A percentile compares a stretch with the other conserved stretches of the same genome.
Evolutionary conservation across 768 basidiomycete species (phyloP).

Genomic region (Podaxis sp.): DNA sequence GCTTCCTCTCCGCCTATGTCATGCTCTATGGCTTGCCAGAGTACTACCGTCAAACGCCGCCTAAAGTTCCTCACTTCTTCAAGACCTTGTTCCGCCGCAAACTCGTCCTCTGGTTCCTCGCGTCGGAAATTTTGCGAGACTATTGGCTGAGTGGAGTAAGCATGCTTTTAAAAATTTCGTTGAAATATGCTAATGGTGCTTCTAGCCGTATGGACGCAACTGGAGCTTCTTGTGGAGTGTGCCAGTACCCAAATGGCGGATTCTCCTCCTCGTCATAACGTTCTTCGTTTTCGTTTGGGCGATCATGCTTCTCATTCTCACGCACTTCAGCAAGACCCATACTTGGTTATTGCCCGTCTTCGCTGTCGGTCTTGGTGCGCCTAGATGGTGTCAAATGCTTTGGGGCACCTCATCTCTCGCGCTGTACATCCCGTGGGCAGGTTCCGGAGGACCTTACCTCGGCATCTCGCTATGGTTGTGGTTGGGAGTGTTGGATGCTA

Average conservation of each 20-base stretch:
- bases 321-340: constrained; percentile 86
- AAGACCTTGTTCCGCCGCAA: constrained; percentile 86
- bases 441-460: constrained; percentile 79
- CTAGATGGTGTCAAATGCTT: constrained; percentile 95
- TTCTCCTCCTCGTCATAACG: constrained; percentile 66
- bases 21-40: constrained; percentile 90
- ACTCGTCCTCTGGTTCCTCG: constrained; percentile 92
- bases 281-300: constrained; percentile 93
- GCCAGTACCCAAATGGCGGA: constrained; percentile 78
- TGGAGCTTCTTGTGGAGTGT: constrained; percentile 93
- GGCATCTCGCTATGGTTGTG: constrained; percentile 91
- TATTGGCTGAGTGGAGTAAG: constrained; percentile 87
- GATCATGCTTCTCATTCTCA: constrained; percentile 66
- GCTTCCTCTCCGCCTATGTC: constrained; percentile 74
- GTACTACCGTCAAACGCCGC: constrained; percentile 89
- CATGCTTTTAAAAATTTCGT: constrained; percentile 14
- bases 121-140: constrained; percentile 87
- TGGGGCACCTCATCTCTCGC: constrained; percentile 96
- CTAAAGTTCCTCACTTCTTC: constrained; percentile 91
- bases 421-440: constrained; percentile 92
- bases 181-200: constrained; percentile 13
- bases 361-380: constrained; percentile 91
- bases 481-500: constrained; percentile 90
- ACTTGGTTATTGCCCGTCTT: constrained; percentile 95
- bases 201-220: constrained; percentile 85